These are phyloP conservation scores for Cercospora canescens DNA, from an alignment of 2,329 filamentous ascomycete genomes.

Conservation along the genomic window DNA sequence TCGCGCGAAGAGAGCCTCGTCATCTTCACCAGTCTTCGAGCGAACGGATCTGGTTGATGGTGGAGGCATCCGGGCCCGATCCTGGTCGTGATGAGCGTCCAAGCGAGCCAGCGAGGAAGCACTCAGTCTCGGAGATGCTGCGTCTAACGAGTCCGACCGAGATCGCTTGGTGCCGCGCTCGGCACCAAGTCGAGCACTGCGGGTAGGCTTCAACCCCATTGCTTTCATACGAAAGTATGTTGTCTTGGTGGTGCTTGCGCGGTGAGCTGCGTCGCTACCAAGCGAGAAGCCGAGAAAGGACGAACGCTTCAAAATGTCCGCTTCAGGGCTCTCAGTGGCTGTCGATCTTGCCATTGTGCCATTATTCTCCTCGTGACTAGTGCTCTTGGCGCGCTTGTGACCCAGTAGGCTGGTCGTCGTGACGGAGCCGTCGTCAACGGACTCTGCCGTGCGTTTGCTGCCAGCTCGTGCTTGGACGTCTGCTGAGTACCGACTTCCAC, in stretches of 20 bases:
- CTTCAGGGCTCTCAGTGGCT: constrained; percentile 6
- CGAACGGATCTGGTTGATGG: constrained; percentile 17
- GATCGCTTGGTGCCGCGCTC: constrained; percentile 27
- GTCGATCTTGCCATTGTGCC: constrained; percentile 26
- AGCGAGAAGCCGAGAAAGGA: constrained; percentile 34
- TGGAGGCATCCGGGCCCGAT: constrained; percentile 19
- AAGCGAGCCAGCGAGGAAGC: constrained; percentile 14
- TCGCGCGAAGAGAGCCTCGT: constrained; percentile 39
- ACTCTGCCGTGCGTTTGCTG: constrained; percentile 30
- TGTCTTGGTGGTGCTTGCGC: constrained; percentile 47
- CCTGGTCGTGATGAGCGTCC: constrained; percentile 5
- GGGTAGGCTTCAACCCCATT: constrained; percentile 48
- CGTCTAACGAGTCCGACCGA: constrained; percentile 22
- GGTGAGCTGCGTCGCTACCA: constrained; percentile 27
- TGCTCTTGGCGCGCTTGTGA: constrained; percentile 35
- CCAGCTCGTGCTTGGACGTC: constrained; percentile 23
- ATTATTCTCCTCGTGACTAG: constrained; percentile 27
- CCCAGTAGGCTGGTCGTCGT: not conserved
- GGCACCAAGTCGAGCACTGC: constrained; percentile 14
- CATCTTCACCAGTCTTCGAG: constrained; percentile 28
- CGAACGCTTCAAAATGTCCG: constrained; percentile 30
- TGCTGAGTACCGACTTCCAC: constrained; percentile 11
- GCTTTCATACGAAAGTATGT: constrained; percentile 55
- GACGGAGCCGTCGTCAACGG: constrained; percentile 21
- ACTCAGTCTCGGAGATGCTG: constrained; percentile 6